phyloP scores from a whole-genome alignment of 2,329 filamentous ascomycete species.

The Fusarium lateritium region DNA sequence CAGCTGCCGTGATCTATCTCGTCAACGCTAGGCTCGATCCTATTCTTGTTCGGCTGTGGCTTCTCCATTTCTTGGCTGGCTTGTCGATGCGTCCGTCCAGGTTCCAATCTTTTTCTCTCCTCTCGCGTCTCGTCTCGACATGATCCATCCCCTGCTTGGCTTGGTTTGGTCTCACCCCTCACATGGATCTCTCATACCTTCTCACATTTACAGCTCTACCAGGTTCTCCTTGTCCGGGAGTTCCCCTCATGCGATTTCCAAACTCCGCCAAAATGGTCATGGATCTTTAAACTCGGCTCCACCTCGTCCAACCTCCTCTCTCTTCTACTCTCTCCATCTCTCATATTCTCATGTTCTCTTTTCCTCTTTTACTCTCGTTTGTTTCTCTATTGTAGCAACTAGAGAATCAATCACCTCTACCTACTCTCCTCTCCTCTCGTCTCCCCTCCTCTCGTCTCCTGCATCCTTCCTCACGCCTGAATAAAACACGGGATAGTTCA shows the following conservation, averaged over 20 bases:
- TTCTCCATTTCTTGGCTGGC: constrained; percentile 24
- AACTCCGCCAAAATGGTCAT: constrained; percentile 42
- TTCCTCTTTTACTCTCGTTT: constrained; percentile 7
- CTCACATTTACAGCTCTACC: constrained; percentile 37
- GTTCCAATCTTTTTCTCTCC: no score
- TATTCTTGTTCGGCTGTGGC: constrained; percentile 35
- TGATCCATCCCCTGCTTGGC: constrained; percentile 31
- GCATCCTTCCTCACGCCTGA: constrained; percentile 19
- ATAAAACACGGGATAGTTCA: constrained; percentile 26
- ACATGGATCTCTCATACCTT: constrained; percentile 36
- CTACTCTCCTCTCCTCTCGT: background rate
- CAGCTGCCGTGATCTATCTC: constrained; percentile 6
- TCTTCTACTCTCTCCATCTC: constrained; percentile 33
- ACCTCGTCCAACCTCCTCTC: constrained; percentile 47
- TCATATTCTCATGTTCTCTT: constrained; percentile 31
- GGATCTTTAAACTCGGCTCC: constrained; percentile 50
- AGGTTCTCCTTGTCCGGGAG: constrained; percentile 40
- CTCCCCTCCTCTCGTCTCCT: constrained; percentile 2
- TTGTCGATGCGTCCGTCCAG: constrained; percentile 19
- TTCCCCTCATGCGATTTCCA: constrained; percentile 43
- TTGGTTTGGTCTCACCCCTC: constrained; percentile 45
- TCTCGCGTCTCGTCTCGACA: constrained; percentile 35
- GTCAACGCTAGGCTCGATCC: constrained; percentile 21
- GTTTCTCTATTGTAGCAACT: background rate
- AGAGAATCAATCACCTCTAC: constrained; percentile 13